These are phyloP conservation scores for Elaeagnus macrophylla DNA, from an alignment of 306 rosid genomes.

Conservation along the genomic window DNA sequence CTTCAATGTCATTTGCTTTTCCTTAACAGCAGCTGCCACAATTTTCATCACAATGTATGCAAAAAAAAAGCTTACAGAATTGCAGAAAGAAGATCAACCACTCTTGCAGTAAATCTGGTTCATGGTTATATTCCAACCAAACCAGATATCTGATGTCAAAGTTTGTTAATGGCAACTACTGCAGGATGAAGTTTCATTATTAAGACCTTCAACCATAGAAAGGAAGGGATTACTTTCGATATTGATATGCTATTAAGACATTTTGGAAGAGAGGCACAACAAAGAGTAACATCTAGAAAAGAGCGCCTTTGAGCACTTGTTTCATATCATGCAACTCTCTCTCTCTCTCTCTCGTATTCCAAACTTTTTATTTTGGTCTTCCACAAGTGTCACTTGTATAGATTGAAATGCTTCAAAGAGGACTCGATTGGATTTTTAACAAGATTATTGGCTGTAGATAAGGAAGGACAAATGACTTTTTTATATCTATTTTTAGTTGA, in stretches of 20 bases:
- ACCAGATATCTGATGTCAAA: conserved; percentile 4
- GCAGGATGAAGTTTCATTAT: conserved; percentile 36
- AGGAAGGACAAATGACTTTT: no score
- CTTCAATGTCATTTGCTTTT: conserved; percentile 48
- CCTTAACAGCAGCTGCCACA: conserved; percentile 45
- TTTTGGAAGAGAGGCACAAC: conserved; percentile 2
- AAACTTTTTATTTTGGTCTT: no score
- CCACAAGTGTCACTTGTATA: no score
- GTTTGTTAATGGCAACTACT: conserved; percentile 4
- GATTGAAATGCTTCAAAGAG: no score
- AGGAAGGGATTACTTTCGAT: conserved; percentile 17
- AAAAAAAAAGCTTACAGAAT: conserved; percentile 42
- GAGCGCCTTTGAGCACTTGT: no score
- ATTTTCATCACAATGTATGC: conserved; percentile 58
- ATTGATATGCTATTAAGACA: conserved; percentile 20
- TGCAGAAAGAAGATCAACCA: conserved; percentile 41
- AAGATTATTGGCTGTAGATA: no score
- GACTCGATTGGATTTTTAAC: no score
- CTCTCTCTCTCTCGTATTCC: no score
- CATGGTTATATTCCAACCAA: conserved; percentile 7
- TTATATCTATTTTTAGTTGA: no score
- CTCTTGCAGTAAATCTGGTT: conserved; percentile 36
- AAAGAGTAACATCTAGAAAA: no score
- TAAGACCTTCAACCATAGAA: conserved; percentile 25
- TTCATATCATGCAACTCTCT: no score